Percentiles rank a stretch among this genome's conserved stretches.
These are phyloP conservation scores for Scortechinia acanthostroma DNA, from an alignment of 2,329 filamentous ascomycete genomes.

Conservation along the genomic window DNA sequence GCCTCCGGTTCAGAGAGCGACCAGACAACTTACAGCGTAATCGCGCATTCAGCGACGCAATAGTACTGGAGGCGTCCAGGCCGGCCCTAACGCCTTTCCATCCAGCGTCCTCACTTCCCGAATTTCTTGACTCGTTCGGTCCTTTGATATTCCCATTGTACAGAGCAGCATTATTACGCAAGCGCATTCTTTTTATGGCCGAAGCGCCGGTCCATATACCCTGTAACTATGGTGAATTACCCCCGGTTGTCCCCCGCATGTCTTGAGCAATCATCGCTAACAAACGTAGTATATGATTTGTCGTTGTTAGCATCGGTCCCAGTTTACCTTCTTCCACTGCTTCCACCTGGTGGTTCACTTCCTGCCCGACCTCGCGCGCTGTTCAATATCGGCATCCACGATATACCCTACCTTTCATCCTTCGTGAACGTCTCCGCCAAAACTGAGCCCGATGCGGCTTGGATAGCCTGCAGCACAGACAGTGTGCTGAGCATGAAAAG, in stretches of 20 bases:
- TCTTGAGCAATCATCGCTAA: not conserved
- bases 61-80: constrained; percentile 24
- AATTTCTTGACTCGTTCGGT: not conserved
- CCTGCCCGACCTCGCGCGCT: not conserved
- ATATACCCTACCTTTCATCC: not conserved
- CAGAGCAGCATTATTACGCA: constrained; percentile 1
- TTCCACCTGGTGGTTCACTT: not conserved
- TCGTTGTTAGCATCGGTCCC: not conserved
- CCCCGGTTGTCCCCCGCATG: not conserved
- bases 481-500: not conserved
- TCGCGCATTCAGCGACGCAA: constrained; percentile 29
- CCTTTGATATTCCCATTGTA: constrained; percentile 2
- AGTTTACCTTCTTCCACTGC: not conserved
- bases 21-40: constrained; percentile 17
- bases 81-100: constrained; percentile 7
- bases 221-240: not conserved
- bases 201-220: not conserved
- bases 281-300: not conserved
- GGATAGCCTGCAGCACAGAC: not conserved
- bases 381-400: constrained; percentile 2
- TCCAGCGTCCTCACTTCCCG: constrained; percentile 1
- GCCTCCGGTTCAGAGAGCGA: constrained; percentile 7
- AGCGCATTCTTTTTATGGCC: not conserved
- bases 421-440: not conserved
- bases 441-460: not conserved